Evolutionary conservation across 2,329 filamentous ascomycete genomes (phyloP), one percentile per base, ranked within the genome.

Genomic region (Colletotrichum sp.): DNA sequence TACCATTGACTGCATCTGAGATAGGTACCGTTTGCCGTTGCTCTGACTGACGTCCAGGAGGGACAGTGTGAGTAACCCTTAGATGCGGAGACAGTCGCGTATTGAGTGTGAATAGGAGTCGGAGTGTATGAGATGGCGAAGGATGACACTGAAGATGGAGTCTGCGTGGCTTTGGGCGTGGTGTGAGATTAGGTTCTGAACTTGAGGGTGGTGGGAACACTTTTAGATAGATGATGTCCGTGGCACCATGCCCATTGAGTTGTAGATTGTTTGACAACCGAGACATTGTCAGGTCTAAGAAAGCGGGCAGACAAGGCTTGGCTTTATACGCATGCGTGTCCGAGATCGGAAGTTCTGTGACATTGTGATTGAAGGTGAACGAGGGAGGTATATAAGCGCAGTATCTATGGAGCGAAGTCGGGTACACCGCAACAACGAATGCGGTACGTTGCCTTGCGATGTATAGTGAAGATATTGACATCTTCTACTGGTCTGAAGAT

Each of bases 261-360:
- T 1, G 36, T 18, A 38, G 36, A 38, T 38, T 18, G 36, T 38
- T 38, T 38, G 36, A 48, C 18, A 43, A 43, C 38, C 18, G 18
- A 48, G 43, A 12, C 18, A 48, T 21, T 48, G 18, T 6, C 0
- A 6, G 9, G 4, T 48, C 43, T 0, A 48, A 48, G 43, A 0
- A 48, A 21, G 0, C 3, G 10, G 10, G n/a, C 18, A 21, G 43
- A 21, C 0, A 2, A 4, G 10, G 9, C 3, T 1, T 6, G n/a
- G 43, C 2, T 48, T 48, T 21, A 48, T 48, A 48, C 1, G 18
- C 3, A 4, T 12, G 18, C 9, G 1, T 1, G 18, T 48, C 6
- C 7, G n/a, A n/a, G 1, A 48, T 10, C 10, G 18, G 0, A 4
- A 21, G 10, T 0, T 48, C n/a, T 48, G 43, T 48, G n/a, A 0